phyloP scores from a whole-genome alignment of 139 green algal species.

The Chlamydomonas sp. region DNA sequence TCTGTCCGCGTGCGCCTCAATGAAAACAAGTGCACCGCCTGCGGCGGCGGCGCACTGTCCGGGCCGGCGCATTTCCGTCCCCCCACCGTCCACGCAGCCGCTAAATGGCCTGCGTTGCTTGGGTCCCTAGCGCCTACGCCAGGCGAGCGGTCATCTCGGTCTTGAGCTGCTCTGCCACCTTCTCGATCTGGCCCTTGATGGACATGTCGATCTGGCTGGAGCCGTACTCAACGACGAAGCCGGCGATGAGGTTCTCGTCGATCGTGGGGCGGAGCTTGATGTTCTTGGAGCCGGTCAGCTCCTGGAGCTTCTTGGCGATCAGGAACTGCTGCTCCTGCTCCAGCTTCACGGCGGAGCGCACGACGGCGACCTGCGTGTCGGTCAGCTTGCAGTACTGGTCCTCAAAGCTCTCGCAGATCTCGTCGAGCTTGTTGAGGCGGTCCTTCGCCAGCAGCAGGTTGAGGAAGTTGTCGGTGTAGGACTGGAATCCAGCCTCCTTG shows the following conservation, averaged over 20 bases:
- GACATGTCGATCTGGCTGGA: slow-evolving; percentile 93
- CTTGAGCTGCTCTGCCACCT: slow-evolving; percentile 46
- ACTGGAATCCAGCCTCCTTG: slow-evolving; percentile 63
- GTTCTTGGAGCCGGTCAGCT: slow-evolving; percentile 97
- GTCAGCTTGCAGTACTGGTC: slow-evolving; percentile 89
- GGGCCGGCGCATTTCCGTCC: no score
- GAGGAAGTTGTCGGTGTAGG: slow-evolving; percentile 93
- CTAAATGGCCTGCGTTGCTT: no score
- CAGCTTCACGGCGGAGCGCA: slow-evolving; percentile 91
- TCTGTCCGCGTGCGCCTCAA: no score
- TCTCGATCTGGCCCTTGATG: slow-evolving; percentile 84
- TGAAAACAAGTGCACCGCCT: no score
- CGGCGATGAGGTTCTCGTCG: slow-evolving; percentile 86
- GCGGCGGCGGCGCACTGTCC: no score
- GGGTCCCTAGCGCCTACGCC: no score
- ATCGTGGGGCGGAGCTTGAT: slow-evolving; percentile 98
- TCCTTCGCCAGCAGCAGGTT: slow-evolving; percentile 89
- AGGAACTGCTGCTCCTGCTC: slow-evolving; percentile 99
- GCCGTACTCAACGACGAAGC: slow-evolving; percentile 94
- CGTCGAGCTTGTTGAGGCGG: slow-evolving; percentile 65
- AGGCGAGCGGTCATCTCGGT: slow-evolving; percentile 25
- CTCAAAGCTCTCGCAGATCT: slow-evolving; percentile 92
- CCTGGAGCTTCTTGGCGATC: slow-evolving; percentile 98
- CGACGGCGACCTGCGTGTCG: slow-evolving; percentile 91
- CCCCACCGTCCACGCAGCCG: no score